These are phyloP conservation scores for Trichoderma sp. DNA, from an alignment of 2,329 filamentous ascomycete genomes.

Conservation along the genomic window DNA sequence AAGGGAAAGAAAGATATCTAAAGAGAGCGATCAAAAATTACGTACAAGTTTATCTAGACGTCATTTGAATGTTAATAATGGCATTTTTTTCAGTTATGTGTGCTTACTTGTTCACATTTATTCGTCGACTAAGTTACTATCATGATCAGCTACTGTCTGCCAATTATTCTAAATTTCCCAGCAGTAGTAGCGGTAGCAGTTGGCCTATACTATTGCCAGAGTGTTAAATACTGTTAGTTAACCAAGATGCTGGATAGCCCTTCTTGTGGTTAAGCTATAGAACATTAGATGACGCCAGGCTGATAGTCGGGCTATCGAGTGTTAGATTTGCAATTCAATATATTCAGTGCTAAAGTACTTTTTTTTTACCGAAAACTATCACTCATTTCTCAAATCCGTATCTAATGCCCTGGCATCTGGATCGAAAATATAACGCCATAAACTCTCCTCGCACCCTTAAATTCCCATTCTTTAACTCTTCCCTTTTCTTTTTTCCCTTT, in stretches of 20 bases:
- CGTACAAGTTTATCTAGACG: slow-evolving; percentile 15
- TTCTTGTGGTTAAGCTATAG: too few relatives aligned
- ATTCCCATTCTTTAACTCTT: neutral
- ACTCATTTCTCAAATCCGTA: neutral
- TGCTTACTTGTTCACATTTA: neutral
- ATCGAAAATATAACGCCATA: neutral
- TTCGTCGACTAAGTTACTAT: neutral
- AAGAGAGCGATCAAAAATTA: slow-evolving; percentile 17
- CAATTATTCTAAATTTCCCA: too few relatives aligned
- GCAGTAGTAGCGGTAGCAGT: too few relatives aligned
- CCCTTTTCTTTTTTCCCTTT: neutral
- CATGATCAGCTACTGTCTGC: neutral
- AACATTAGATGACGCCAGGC: neutral
- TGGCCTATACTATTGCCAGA: too few relatives aligned
- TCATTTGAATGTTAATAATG: slow-evolving; percentile 8
- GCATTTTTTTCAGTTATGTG: neutral
- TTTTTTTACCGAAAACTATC: neutral
- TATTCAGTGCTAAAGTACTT: neutral
- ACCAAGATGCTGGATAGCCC: too few relatives aligned
- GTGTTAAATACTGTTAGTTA: too few relatives aligned
- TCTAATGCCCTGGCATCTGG: neutral
- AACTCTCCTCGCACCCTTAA: too few relatives aligned
- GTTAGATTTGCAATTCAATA: neutral
- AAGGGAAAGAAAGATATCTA: neutral
- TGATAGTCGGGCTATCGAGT: neutral